Evolutionary conservation across 192 early-diverging fungal species (phyloP).

Genomic region (Chytriomyces hyalinus): DNA sequence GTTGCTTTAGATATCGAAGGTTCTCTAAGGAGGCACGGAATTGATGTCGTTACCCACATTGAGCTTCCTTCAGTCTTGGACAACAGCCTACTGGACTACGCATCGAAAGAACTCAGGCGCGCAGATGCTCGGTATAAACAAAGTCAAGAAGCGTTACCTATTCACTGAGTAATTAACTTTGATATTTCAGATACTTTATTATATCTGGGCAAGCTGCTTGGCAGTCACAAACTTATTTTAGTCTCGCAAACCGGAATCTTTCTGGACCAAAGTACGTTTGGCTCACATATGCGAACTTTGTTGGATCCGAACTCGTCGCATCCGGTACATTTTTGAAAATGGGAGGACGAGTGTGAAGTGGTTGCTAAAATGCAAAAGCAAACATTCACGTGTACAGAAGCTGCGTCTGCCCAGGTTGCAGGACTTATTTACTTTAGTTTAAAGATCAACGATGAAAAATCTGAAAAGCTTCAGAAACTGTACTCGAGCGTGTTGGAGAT

Average conservation of each 20-base stretch:
- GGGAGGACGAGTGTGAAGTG: background rate
- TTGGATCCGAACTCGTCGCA: background rate
- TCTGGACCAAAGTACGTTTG: conserved; percentile 11
- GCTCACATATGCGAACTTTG: background rate
- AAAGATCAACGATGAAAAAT: background rate
- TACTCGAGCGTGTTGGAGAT: background rate
- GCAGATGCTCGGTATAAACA: too few species aligned
- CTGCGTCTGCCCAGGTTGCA: too few species aligned
- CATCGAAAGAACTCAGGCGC: too few species aligned
- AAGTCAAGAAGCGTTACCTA: background rate
- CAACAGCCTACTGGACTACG: too few species aligned
- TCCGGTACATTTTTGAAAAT: background rate
- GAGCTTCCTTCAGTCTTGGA: background rate
- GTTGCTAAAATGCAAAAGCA: background rate
- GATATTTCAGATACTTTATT: background rate
- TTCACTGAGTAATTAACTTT: background rate
- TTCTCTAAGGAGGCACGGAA: background rate
- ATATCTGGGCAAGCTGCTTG: background rate
- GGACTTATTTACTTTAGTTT: background rate
- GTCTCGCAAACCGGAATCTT: background rate
- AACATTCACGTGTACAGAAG: background rate
- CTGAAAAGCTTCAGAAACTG: background rate
- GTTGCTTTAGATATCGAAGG: conserved; percentile 18
- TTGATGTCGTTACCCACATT: background rate
- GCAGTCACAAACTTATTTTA: background rate